phyloP scores from a whole-genome alignment of 352 stramenopile species.

The Pythium phragmitis region DNA sequence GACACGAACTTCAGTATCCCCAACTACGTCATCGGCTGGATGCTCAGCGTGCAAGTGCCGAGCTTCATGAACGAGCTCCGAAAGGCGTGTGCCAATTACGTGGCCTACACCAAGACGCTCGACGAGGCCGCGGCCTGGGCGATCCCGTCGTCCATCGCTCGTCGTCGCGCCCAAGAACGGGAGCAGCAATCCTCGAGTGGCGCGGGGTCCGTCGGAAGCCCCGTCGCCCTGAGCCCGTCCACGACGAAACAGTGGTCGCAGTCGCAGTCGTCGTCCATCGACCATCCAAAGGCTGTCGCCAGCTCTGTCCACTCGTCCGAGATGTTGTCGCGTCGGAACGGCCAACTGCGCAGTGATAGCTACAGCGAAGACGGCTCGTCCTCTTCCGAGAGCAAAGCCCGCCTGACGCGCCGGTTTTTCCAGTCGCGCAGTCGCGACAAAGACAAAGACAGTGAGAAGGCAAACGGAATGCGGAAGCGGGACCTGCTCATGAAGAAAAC shows the following conservation, averaged over 20 bases:
- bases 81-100: slow-evolving; percentile 58
- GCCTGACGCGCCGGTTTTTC: slow-evolving; percentile 15
- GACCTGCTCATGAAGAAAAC: slow-evolving; percentile 31
- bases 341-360: slow-evolving; percentile 6
- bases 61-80: slow-evolving; percentile 65
- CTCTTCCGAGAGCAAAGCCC: background rate
- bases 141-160: slow-evolving; percentile 4
- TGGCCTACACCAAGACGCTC: slow-evolving; percentile 26
- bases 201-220: slow-evolving; percentile 2
- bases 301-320: slow-evolving; percentile 1
- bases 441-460: background rate
- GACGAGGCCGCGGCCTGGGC: slow-evolving; percentile 10
- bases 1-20: slow-evolving; percentile 79
- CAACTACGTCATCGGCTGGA: slow-evolving; percentile 62
- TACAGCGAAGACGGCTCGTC: slow-evolving; percentile 15
- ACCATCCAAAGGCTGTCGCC: background rate
- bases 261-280: background rate
- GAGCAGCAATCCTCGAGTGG: background rate
- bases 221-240: background rate
- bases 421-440: slow-evolving; percentile 14
- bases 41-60: slow-evolving; percentile 52
- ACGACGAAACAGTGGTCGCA: background rate
- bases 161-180: background rate
- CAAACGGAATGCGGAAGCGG: background rate
- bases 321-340: background rate